Evolutionary conservation across 768 basidiomycete species (phyloP), one percentile per base, ranked within the genome.

Genomic region (Gelatoporia subvermispora): DNA sequence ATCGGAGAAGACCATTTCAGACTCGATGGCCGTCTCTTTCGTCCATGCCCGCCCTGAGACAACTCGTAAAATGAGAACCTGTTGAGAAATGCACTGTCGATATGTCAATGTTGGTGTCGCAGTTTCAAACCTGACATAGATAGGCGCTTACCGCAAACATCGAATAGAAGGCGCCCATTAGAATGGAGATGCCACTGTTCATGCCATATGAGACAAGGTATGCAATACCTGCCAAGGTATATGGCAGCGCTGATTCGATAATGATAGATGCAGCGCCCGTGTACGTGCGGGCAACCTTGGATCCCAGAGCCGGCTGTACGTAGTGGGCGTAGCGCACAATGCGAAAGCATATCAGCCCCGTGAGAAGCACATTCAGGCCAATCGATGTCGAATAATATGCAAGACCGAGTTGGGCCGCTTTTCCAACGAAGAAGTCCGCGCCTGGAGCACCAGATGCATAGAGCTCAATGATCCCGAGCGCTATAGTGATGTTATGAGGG

Each of bases 321-420:
- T 55, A 43, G 24, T 59, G 61, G 8, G 65, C 62, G 31, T 69
- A 58, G 45, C 52, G 57, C 37, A 68, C 48, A 17, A 74, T 68
- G 17, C 72, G 72, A n/a, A 41, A 48, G 39, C 66, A 69, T 45
- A 76, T 72, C 24, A 71, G 59, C 3, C 58, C n/a, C 5, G 73
- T 74, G 36, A 71, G 63, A 55, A 74, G 51, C 47, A 72, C 62
- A 61, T 74, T 76, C 50, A 74, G 60, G 28, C 63, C 54, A 48
- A 76, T 68, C 10, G 71, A 68, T 40, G 72, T 61, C 18, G 68
- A 58, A 45, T 68, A 70, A 61, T 72, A 76, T 8, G 71, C 67
- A 7, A 65, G 59, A 22, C 68, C 72, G 48, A 72, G 71, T 57
- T 66, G 62, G 48, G 69, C 60, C 4, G 68, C 52, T 45, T 63